Evolutionary conservation across 2,329 filamentous ascomycete genomes (phyloP), one percentile per base, ranked within the genome.

Genomic region (Penicillium crustosum): DNA sequence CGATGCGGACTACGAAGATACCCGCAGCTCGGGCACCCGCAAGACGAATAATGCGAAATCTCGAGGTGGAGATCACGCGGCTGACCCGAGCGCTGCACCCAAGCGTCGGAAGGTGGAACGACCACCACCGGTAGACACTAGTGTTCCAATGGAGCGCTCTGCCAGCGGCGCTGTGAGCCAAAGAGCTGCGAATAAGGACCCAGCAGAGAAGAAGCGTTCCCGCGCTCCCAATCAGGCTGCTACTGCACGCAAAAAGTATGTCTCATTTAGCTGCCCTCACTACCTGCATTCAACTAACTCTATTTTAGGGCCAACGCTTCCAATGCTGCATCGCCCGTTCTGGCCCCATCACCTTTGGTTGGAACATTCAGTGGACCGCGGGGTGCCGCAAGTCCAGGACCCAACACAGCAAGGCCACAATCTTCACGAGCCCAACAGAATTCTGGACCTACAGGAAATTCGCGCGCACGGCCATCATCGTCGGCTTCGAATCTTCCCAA

Each of bases 101-200:
- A 96, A 96, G 78, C 84, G 91, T 68, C 87, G 92, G 63, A 95
- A 93, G 76, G 86, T 90, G 2, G 91, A 96, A 67, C 90, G 90
- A 58, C 76, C 81, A 10, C 60, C 44, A 17, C 42, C 70, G 8
- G 68, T 72, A 7, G 72, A 76, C 9, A 64, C 70, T 15, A 66
- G 62, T 19, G 59, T 71, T 23, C 68, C 71, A 8, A 77, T 77
- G 75, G 75, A 78, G 55, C 73, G 75, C 33, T 70, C 75, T 27
- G 73, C 70, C 29, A 79, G 75, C 55, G 70, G 71, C 3, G 61
- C 72, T 31, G 68, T 63, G 12, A 73, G 67, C 50, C 73, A 72
- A 59, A 69, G 77, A 50, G 69, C 63, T 58, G 74, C 69, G 23
- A 77, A 69, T 59, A 75, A 95, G 87, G 87, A 85, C 60, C 91